Conservation (phyloP, 352 stramenopile species). For the Phytophthora melonis region DNA sequence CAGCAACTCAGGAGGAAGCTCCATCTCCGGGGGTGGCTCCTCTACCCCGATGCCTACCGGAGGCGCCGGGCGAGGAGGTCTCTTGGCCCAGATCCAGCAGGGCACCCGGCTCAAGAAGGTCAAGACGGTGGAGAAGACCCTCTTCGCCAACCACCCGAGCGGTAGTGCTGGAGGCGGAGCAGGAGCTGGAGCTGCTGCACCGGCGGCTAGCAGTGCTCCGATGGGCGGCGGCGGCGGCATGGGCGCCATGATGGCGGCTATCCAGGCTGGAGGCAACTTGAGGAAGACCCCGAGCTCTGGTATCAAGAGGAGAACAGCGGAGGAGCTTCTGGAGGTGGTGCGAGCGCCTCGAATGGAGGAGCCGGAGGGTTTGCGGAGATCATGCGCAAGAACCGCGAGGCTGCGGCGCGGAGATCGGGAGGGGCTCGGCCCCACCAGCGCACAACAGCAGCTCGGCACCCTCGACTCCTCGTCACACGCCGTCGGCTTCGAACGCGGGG, state of each 20-base stretch:
- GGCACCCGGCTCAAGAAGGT: slow-evolving; percentile 84
- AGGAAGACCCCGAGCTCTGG: slow-evolving; percentile 55
- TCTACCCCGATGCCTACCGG: slow-evolving; percentile 5
- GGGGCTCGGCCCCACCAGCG: slow-evolving; percentile 19
- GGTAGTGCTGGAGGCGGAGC: not conserved
- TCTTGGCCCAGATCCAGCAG: slow-evolving; percentile 79
- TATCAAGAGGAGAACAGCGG: slow-evolving; percentile 44
- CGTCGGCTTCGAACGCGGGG: not conserved
- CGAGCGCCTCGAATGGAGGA: slow-evolving; percentile 28
- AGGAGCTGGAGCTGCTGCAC: slow-evolving; percentile 10
- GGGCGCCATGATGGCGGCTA: slow-evolving; percentile 76
- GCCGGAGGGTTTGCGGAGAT: slow-evolving; percentile 88
- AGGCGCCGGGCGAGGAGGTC: slow-evolving; percentile 55
- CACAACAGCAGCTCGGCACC: slow-evolving; percentile 58
- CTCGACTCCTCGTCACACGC: slow-evolving; percentile 54
- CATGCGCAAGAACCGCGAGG: slow-evolving; percentile 91
- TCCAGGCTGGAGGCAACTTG: slow-evolving; percentile 73
- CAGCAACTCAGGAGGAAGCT: slow-evolving; percentile 24
- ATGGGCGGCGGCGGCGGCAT: slow-evolving; percentile 55
- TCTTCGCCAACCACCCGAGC: slow-evolving; percentile 53
- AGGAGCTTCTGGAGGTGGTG: not conserved
- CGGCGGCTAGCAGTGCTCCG: slow-evolving; percentile 26
- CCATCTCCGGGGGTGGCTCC: not conserved
- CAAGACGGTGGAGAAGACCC: slow-evolving; percentile 72
- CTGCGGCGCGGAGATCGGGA: slow-evolving; percentile 65